Conservation (phyloP, 345 rosid genomes). For the Citrus sinensis region DNA sequence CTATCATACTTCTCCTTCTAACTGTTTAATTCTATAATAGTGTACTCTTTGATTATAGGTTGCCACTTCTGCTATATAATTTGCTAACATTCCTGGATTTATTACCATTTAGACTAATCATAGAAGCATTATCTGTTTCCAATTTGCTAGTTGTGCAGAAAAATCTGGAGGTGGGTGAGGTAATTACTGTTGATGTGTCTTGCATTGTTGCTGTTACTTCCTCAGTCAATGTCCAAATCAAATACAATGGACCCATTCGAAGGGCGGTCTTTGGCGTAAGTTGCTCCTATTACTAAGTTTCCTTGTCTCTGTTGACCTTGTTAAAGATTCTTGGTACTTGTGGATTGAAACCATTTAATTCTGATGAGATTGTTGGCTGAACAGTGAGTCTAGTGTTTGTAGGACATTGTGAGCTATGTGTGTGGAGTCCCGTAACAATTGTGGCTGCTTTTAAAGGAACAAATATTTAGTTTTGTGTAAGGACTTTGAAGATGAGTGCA, state of each 20-base stretch:
- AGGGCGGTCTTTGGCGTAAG: slow-evolving; percentile 90
- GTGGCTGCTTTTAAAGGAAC: background rate
- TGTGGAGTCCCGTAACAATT: background rate
- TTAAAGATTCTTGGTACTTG: background rate
- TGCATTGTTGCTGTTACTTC: slow-evolving; percentile 84
- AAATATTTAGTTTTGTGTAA: background rate
- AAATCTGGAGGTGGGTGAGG: slow-evolving; percentile 89
- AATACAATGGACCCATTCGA: slow-evolving; percentile 77
- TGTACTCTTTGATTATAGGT: background rate
- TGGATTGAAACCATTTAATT: background rate
- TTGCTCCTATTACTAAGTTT: background rate
- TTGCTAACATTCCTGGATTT: background rate
- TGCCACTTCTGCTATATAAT: background rate
- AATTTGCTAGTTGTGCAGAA: slow-evolving; percentile 80
- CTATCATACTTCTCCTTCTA: background rate
- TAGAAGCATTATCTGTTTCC: slow-evolving; percentile 1
- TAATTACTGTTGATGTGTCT: slow-evolving; percentile 71
- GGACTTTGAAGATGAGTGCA: background rate
- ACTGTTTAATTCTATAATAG: background rate
- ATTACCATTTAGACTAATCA: slow-evolving; percentile 10
- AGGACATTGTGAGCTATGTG: background rate
- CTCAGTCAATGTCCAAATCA: slow-evolving; percentile 74
- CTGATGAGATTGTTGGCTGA: background rate
- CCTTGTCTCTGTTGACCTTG: background rate
- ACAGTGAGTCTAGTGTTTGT: background rate